These are phyloP conservation scores for Nicotiana obtusifolia DNA, from an alignment of 257 asterid genomes.

Conservation along the genomic window DNA sequence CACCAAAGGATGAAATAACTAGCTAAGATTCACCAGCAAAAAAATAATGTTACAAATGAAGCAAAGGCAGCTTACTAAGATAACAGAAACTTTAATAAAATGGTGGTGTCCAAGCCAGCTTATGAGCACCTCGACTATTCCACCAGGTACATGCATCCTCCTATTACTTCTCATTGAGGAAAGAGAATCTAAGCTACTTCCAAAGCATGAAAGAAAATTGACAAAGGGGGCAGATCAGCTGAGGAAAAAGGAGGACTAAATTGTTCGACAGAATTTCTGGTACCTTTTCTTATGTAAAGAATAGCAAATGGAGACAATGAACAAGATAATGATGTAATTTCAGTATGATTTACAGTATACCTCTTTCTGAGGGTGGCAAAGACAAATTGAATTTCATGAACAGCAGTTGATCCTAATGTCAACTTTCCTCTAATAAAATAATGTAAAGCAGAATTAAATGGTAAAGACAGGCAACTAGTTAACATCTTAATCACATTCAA, in stretches of 20 bases:
- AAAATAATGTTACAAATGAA: background rate
- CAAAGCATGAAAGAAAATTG: background rate
- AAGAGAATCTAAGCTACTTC: background rate
- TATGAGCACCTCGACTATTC: background rate
- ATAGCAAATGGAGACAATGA: background rate
- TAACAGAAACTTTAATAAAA: background rate
- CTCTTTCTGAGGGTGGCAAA: background rate
- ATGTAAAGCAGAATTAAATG: background rate
- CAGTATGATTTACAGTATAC: background rate
- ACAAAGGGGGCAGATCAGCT: background rate
- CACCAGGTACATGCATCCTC: background rate
- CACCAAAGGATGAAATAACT: background rate
- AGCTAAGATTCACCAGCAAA: background rate
- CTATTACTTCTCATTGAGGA: background rate
- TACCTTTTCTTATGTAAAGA: background rate
- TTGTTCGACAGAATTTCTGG: background rate
- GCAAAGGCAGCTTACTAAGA: background rate
- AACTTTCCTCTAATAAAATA: background rate
- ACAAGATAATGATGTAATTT: conserved; percentile 1
- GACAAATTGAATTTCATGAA: background rate
- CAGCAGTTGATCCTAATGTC: background rate
- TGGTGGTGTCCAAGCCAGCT: background rate
- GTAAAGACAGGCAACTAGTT: background rate
- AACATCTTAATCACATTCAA: background rate
- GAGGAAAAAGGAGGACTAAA: background rate